Conservation (phyloP, 345 rosid species). For the Salix koriyanagi region DNA sequence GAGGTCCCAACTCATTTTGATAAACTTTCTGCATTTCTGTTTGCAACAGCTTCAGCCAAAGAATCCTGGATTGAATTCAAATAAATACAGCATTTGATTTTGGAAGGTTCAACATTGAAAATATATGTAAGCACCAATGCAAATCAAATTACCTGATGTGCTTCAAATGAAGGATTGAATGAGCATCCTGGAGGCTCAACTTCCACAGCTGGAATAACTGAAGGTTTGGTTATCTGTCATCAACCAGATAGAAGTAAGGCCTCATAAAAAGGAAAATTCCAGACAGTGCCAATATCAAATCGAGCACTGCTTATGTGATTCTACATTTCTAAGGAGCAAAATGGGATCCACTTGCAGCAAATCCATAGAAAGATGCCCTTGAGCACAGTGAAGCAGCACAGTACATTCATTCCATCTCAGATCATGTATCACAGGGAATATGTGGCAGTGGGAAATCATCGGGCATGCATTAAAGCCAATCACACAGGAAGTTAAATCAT, state of each 20-base stretch:
- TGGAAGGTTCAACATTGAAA: background rate
- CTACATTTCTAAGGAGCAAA: too few relatives aligned
- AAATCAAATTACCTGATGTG: slow-evolving; percentile 61
- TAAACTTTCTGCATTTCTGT: slow-evolving; percentile 89
- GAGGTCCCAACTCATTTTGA: slow-evolving; percentile 77
- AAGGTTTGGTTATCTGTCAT: slow-evolving; percentile 44
- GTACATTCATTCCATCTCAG: too few relatives aligned
- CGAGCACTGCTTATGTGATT: too few relatives aligned
- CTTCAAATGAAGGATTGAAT: slow-evolving; percentile 69
- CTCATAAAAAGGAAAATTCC: background rate
- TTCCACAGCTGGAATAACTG: slow-evolving; percentile 85
- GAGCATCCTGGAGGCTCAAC: slow-evolving; percentile 93
- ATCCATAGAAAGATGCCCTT: too few relatives aligned
- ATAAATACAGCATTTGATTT: background rate
- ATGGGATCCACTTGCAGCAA: too few relatives aligned
- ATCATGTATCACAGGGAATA: background rate
- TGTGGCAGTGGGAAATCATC: background rate
- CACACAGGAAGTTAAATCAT: background rate
- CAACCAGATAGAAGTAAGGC: background rate
- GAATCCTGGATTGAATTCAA: slow-evolving; percentile 52
- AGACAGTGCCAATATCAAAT: too few relatives aligned
- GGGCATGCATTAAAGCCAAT: background rate
- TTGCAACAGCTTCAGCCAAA: slow-evolving; percentile 91
- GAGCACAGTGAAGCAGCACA: too few relatives aligned
- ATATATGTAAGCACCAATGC: background rate